Conservation (phyloP, 305 asterid genomes). For the Fraxinus sp. region DNA sequence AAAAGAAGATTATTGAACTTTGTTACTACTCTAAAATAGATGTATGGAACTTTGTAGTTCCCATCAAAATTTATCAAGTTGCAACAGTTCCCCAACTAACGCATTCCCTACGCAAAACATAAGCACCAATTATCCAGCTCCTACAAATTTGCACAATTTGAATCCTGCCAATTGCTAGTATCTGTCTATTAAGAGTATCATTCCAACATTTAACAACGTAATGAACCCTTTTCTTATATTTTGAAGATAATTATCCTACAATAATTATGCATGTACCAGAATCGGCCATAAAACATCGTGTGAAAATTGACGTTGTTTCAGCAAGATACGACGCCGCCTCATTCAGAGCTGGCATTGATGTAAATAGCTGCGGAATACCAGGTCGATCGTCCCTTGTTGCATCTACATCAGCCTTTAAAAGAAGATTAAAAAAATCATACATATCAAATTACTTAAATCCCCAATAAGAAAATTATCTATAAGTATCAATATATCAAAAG, state of each 20-base stretch:
- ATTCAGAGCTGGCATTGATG: constrained; percentile 29
- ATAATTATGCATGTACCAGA: constrained; percentile 40
- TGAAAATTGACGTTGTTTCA: constrained; percentile 72
- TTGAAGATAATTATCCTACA: neutral
- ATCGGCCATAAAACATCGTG: constrained; percentile 72
- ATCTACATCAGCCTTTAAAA: constrained; percentile 48
- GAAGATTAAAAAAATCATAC: neutral
- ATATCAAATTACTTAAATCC: neutral
- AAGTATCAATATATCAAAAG: neutral
- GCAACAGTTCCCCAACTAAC: neutral
- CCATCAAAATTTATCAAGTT: neutral
- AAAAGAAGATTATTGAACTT: neutral
- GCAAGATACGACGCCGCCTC: constrained; percentile 88
- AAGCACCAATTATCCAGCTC: neutral
- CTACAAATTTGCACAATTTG: neutral
- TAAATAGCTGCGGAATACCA: constrained; percentile 63
- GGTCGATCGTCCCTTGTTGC: constrained; percentile 50
- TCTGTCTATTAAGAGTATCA: neutral
- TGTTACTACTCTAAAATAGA: neutral
- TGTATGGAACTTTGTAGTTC: neutral
- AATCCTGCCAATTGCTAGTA: neutral
- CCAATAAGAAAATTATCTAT: neutral
- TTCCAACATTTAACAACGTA: neutral
- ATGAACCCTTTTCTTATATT: neutral
- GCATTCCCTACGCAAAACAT: neutral